These are phyloP conservation scores for Yarrowia phangngaensis DNA, from an alignment of 805 yeast genomes.

Conservation along the genomic window DNA sequence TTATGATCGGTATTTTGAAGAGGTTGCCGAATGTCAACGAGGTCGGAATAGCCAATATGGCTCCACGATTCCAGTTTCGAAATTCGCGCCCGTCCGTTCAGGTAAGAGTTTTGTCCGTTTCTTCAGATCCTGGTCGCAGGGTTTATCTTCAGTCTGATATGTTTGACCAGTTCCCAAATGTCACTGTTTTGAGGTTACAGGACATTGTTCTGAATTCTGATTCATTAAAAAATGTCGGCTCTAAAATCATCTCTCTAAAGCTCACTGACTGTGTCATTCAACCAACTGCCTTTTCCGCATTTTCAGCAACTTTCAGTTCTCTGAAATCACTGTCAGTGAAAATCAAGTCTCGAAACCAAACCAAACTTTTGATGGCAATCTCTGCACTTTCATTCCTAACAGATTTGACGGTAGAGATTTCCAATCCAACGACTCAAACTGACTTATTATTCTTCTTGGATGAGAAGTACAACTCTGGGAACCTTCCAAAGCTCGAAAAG, in stretches of 20 bases:
- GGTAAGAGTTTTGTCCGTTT: slow-evolving; percentile 1
- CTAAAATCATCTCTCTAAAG: not conserved
- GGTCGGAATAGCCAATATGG: slow-evolving; percentile 10
- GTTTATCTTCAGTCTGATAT: slow-evolving; percentile 14
- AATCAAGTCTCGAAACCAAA: not conserved
- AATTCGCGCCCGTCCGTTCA: slow-evolving; percentile 1
- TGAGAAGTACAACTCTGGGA: not conserved
- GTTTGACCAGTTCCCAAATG: slow-evolving; percentile 21
- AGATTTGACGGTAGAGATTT: slow-evolving; percentile 4
- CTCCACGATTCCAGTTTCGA: slow-evolving; percentile 17
- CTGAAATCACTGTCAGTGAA: not conserved
- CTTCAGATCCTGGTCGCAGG: slow-evolving; percentile 21
- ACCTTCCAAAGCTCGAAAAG: slow-evolving; percentile 8
- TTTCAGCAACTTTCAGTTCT: not conserved
- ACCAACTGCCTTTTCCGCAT: not conserved
- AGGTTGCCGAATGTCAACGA: slow-evolving; percentile 2
- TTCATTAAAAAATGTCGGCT: not conserved
- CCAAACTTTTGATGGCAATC: not conserved
- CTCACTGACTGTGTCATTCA: slow-evolving; percentile 20
- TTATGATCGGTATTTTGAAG: slow-evolving; percentile 11
- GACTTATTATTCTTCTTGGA: slow-evolving; percentile 3
- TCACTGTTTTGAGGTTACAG: slow-evolving; percentile 2
- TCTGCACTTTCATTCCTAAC: not conserved
- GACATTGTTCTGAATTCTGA: slow-evolving; percentile 2
- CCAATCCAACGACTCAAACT: slow-evolving; percentile 3